These are phyloP conservation scores for Phytophthora vignae DNA, from an alignment of 352 stramenopile species.

Conservation along the genomic window DNA sequence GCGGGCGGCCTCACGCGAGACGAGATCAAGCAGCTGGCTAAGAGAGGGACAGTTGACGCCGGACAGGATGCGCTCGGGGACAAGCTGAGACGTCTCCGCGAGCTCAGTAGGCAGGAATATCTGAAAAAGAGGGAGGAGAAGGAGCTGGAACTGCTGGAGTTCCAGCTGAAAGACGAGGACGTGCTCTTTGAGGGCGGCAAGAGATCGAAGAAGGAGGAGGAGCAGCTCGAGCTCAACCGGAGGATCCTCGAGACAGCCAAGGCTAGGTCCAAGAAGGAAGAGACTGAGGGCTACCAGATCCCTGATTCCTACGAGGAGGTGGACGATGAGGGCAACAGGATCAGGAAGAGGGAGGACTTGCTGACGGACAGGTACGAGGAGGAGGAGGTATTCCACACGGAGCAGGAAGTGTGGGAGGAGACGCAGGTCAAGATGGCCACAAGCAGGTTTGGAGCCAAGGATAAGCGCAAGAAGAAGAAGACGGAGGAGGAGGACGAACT, in stretches of 20 bases:
- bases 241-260: slow-evolving; percentile 93
- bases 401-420: slow-evolving; percentile 99
- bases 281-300: slow-evolving; percentile 93
- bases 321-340: slow-evolving; percentile 88
- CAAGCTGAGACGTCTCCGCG: slow-evolving; percentile 81
- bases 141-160: slow-evolving; percentile 95
- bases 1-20: slow-evolving; percentile 53
- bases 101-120: slow-evolving; percentile 96
- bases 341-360: slow-evolving; percentile 93
- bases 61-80: slow-evolving; percentile 49
- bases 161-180: slow-evolving; percentile 79
- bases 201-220: slow-evolving; percentile 73
- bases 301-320: slow-evolving; percentile 97
- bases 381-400: slow-evolving; percentile 93
- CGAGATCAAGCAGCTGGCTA: slow-evolving; percentile 88
- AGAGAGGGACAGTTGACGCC: slow-evolving; percentile 71
- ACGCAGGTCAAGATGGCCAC: slow-evolving; percentile 94
- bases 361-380: slow-evolving; percentile 96
- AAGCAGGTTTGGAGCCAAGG: slow-evolving; percentile 67
- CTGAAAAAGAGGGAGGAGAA: slow-evolving; percentile 98
- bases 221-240: slow-evolving; percentile 86
- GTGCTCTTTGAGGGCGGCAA: slow-evolving; percentile 84
- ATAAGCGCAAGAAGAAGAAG: slow-evolving; percentile 59
- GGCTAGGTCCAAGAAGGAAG: slow-evolving; percentile 60
- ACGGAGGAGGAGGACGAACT: slow-evolving; percentile 94